Evolutionary conservation across 108 stramenopile species (phyloP).

Genomic region (Nitzschia palea): DNA sequence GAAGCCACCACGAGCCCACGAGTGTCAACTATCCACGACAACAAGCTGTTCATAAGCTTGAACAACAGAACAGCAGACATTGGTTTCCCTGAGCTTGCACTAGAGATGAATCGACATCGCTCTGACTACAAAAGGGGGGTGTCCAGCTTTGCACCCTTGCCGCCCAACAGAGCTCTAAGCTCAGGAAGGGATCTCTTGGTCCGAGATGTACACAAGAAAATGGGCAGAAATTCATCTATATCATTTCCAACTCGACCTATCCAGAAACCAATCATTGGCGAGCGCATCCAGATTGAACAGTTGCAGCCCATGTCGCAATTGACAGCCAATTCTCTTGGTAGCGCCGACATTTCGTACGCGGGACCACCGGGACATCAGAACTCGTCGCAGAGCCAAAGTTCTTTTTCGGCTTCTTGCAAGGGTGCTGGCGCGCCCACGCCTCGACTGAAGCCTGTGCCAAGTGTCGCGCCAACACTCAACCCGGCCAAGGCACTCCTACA

Average conservation of each 20-base stretch:
- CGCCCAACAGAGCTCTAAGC: background rate
- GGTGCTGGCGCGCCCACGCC: background rate
- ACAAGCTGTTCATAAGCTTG: too few species aligned
- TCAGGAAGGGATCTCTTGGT: background rate
- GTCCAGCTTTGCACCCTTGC: background rate
- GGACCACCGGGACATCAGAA: conserved; percentile 12
- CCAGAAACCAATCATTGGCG: background rate
- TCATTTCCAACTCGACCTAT: background rate
- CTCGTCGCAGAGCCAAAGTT: background rate
- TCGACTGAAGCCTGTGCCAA: background rate
- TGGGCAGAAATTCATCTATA: too few species aligned
- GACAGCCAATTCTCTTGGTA: background rate
- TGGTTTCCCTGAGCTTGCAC: background rate
- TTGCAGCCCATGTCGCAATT: conserved; percentile 4
- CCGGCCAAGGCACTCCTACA: background rate
- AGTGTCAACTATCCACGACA: too few species aligned
- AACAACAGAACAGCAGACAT: too few species aligned
- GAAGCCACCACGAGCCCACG: too few species aligned
- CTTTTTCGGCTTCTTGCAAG: background rate
- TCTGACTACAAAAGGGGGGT: background rate
- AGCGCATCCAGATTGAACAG: background rate
- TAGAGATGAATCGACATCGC: background rate
- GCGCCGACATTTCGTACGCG: background rate
- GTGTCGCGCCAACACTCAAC: background rate
- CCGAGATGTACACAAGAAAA: background rate